Conservation (phyloP, 257 asterid species). For the Plectranthus barbatus region DNA sequence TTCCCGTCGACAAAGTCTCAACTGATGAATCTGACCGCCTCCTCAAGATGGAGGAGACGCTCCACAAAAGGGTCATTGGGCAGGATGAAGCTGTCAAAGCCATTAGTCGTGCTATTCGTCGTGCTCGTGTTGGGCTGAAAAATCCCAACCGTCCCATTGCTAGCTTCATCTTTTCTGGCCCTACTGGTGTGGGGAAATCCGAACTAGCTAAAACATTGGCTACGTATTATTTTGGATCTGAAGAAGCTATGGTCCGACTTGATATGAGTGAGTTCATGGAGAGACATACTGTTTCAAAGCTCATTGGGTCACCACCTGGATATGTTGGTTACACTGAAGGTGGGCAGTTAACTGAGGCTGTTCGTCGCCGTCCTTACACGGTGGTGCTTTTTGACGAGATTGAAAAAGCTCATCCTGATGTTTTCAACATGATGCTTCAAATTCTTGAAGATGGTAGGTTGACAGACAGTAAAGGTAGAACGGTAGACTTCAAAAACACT, state of each 20-base stretch:
- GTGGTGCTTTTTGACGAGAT: slow-evolving; percentile 76
- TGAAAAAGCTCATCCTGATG: slow-evolving; percentile 80
- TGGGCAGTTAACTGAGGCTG: slow-evolving; percentile 79
- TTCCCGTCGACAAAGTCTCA: slow-evolving; percentile 92
- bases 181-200: slow-evolving; percentile 88
- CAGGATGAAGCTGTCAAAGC: slow-evolving; percentile 78
- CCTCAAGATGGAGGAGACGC: slow-evolving; percentile 93
- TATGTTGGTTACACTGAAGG: slow-evolving; percentile 76
- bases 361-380: slow-evolving; percentile 61
- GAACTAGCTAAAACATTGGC: slow-evolving; percentile 77
- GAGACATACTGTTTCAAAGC: slow-evolving; percentile 72
- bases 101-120: slow-evolving; percentile 71
- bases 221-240: slow-evolving; percentile 70
- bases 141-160: slow-evolving; percentile 79
- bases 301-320: slow-evolving; percentile 88
- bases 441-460: slow-evolving; percentile 79
- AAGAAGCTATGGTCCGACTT: slow-evolving; percentile 74
- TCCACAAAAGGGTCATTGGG: slow-evolving; percentile 64
- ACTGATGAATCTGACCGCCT: slow-evolving; percentile 89
- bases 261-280: slow-evolving; percentile 97
- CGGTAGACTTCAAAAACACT: slow-evolving; percentile 76
- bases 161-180: slow-evolving; percentile 81
- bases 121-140: slow-evolving; percentile 83
- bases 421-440: slow-evolving; percentile 78
- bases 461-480: slow-evolving; percentile 77